Evolutionary conservation across 495 filamentous ascomycete genomes (phyloP).

Genomic region (Neurospora intermedia): DNA sequence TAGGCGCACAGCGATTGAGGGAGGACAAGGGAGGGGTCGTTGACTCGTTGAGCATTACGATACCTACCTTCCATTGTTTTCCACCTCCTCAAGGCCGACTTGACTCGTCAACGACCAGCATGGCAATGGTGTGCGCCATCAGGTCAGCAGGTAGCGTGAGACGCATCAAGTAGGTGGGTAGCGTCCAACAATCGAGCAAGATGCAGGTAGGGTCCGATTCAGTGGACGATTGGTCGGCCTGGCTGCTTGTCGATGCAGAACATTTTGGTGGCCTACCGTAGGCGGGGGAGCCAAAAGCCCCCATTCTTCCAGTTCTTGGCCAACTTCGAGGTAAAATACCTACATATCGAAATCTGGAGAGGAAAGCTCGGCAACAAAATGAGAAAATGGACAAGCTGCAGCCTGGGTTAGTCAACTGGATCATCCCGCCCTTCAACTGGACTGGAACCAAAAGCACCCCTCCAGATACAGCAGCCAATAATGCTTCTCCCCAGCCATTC

Average conservation of each 20-base stretch:
- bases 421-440: conserved; percentile 10
- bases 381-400: background rate
- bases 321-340: background rate
- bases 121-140: background rate
- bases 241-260: background rate
- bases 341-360: background rate
- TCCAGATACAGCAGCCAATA: conserved; percentile 25
- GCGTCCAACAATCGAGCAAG: background rate
- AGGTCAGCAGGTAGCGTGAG: background rate
- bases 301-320: background rate
- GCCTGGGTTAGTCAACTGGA: background rate
- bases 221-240: background rate
- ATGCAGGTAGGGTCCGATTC: background rate
- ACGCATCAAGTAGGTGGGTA: background rate
- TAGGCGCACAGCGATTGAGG: background rate
- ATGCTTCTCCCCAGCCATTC: conserved; percentile 33
- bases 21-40: background rate
- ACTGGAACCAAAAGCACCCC: conserved; percentile 4
- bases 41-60: background rate
- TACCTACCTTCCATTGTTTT: background rate
- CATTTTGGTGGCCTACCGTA: background rate
- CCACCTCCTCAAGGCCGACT: background rate
- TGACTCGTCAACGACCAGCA: background rate
- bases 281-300: background rate
- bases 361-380: background rate